A percentile compares a stretch with the other conserved stretches of the same genome.
These are phyloP conservation scores for Xylariomycetidae sp. DNA, from an alignment of 2,329 filamentous ascomycete genomes.

Conservation along the genomic window DNA sequence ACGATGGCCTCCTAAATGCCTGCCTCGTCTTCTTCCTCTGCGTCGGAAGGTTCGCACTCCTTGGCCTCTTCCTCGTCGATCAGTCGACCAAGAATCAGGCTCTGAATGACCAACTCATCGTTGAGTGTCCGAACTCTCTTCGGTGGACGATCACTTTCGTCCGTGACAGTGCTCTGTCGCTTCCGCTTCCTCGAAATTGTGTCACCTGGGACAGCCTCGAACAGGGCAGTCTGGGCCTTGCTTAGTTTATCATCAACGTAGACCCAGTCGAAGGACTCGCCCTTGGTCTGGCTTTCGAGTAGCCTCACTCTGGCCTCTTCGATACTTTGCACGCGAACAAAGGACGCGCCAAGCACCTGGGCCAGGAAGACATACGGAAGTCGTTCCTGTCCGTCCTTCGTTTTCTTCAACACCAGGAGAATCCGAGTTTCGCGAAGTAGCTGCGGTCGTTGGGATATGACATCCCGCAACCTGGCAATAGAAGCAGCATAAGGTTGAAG, in stretches of 20 bases:
- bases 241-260: slow-evolving; percentile 65
- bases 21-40: too few species aligned
- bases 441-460: slow-evolving; percentile 56
- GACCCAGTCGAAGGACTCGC: slow-evolving; percentile 65
- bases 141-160: slow-evolving; percentile 32
- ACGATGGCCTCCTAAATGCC: too few species aligned
- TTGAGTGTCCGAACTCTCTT: slow-evolving; percentile 64
- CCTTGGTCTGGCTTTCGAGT: slow-evolving; percentile 41
- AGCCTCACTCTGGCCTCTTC: slow-evolving; percentile 60
- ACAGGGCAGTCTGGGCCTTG: slow-evolving; percentile 48
- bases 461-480: slow-evolving; percentile 50
- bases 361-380: slow-evolving; percentile 76
- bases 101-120: slow-evolving; percentile 88
- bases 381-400: slow-evolving; percentile 58
- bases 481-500: slow-evolving; percentile 57
- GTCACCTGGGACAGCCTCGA: slow-evolving; percentile 26
- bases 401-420: slow-evolving; percentile 65
- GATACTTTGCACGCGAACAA: slow-evolving; percentile 62
- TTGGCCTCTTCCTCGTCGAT: slow-evolving; percentile 56
- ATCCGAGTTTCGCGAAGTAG: slow-evolving; percentile 63
- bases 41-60: too few species aligned
- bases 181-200: slow-evolving; percentile 40
- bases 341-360: slow-evolving; percentile 68
- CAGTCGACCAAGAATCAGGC: slow-evolving; percentile 78
- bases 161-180: slow-evolving; percentile 34